These are phyloP conservation scores for Trichoderma afroharzianum DNA, from an alignment of 2,329 filamentous ascomycete genomes.

Conservation along the genomic window DNA sequence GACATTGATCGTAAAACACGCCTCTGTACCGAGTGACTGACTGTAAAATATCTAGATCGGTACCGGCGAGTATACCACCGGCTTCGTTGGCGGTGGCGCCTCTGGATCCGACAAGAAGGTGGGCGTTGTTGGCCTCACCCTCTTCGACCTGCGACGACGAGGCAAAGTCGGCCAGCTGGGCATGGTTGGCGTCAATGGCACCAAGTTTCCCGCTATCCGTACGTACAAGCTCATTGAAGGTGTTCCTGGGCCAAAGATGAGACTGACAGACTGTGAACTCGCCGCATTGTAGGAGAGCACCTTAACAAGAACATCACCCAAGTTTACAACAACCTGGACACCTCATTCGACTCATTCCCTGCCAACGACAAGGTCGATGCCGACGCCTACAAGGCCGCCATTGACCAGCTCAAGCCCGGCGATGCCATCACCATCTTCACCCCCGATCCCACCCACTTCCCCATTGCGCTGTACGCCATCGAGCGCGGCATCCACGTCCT, in stretches of 20 bases:
- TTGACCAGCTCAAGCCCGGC: slow-evolving; percentile 75
- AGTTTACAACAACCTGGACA: slow-evolving; percentile 85
- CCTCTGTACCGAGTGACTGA: neutral
- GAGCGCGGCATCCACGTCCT: slow-evolving; percentile 84
- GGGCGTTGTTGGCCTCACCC: slow-evolving; percentile 82
- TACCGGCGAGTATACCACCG: slow-evolving; percentile 95
- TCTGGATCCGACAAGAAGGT: slow-evolving; percentile 95
- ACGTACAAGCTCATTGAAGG: slow-evolving; percentile 33
- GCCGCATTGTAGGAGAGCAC: slow-evolving; percentile 60
- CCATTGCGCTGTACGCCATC: slow-evolving; percentile 89
- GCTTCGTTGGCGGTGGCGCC: slow-evolving; percentile 79
- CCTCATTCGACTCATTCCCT: slow-evolving; percentile 79
- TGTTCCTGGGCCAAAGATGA: neutral
- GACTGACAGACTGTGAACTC: neutral
- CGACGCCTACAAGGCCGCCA: slow-evolving; percentile 82
- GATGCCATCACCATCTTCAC: slow-evolving; percentile 96
- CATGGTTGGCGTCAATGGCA: slow-evolving; percentile 87
- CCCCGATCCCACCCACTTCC: slow-evolving; percentile 86
- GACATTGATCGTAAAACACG: neutral
- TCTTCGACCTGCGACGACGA: slow-evolving; percentile 83
- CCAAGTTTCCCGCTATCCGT: slow-evolving; percentile 90
- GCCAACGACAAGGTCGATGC: slow-evolving; percentile 69
- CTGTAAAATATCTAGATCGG: slow-evolving; percentile 56
- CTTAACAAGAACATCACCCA: slow-evolving; percentile 82
- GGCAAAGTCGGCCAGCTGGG: slow-evolving; percentile 82